Base-by-base conservation (phyloP, 306 rosid genomes). In the Ormosia emarginata region DNA sequence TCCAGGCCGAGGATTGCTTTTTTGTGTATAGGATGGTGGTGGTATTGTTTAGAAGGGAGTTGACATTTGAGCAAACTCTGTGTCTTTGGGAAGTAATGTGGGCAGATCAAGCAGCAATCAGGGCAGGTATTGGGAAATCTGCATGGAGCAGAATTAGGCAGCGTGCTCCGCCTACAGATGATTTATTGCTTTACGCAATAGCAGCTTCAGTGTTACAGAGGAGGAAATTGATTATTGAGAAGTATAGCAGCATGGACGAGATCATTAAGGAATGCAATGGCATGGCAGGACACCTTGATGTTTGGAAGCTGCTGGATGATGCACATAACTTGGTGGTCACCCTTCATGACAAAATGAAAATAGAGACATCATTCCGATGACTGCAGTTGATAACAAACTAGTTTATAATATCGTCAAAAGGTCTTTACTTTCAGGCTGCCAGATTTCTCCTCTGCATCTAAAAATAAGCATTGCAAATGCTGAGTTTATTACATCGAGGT, bases 41-140 rank as follows among this genome's bases (percentile, higher is more conserved):
- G 80, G 99, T 96, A 79, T 89, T 96, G 67, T 96, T 96, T 78
- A 90, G 99, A 79, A 90, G 99, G 90, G 99, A 96, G 68, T 85
- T 96, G 85, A 88, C 97, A n/a, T 96, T 88, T 79, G 99, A 96
- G 62, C 99, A 96, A 87, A 96, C 98, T 9, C 81, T 96, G 10
- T 93, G 99, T 84, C 92, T 96, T 56, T 96, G 99, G 99, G 99
- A 96, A 90, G 99, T 96, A 67, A 92, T 96, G 94, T 96, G 99
- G 99, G 99, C 99, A 2, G 99, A 96, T 87, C 99, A 96, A 87
- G 99, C 99, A 6, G 99, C 99, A 65, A 85, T 93, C 40, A 83
- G 99, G 83, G 94, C 97, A 1, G 99, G 99, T 64, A 89, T 93
- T 36, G 92, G 97, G 46, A 96, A 96, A 85, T 93, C 98, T 49